Evolutionary conservation across 345 rosid genomes (phyloP).

Genomic region (Linum usitatissimum): DNA sequence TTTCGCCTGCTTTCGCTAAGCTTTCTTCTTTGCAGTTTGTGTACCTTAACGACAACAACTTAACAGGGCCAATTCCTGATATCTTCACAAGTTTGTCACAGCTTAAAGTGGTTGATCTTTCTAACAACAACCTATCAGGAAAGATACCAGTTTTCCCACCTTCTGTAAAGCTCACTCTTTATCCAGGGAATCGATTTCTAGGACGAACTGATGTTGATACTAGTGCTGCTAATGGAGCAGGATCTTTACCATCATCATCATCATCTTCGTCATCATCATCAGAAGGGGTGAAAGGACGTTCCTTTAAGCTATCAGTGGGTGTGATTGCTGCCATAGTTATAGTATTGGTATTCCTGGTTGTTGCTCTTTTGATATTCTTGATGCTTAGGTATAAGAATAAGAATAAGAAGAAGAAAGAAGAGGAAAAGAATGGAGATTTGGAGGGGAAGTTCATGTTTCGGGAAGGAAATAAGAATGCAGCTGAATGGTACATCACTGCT

Average conservation of each 20-base stretch:
- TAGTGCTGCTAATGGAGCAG: constrained; percentile 17
- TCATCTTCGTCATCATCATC: not conserved
- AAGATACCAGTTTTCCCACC: constrained; percentile 30
- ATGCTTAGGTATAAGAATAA: constrained; percentile 20
- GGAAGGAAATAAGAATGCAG: not conserved
- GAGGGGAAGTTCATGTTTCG: constrained; percentile 15
- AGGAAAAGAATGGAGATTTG: constrained; percentile 32
- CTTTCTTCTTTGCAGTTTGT: constrained; percentile 43
- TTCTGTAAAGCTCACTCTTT: constrained; percentile 28
- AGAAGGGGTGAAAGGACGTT: constrained; percentile 9
- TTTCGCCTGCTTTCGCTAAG: constrained; percentile 51
- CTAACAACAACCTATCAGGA: constrained; percentile 66
- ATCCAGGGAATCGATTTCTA: constrained; percentile 40
- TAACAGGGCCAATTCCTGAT: constrained; percentile 54
- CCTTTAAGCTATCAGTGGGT: constrained; percentile 25
- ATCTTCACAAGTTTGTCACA: constrained; percentile 37
- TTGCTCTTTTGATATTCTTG: constrained; percentile 34
- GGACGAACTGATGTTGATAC: constrained; percentile 22
- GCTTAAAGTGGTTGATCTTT: constrained; percentile 43
- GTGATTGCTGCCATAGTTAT: constrained; percentile 26
- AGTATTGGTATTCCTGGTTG: constrained; percentile 11
- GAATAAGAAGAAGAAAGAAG: constrained; percentile 27
- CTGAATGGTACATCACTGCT: not conserved
- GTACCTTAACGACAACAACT: constrained; percentile 42
- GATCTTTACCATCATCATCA: constrained; percentile 9